Evolutionary conservation across 352 stramenopile species (phyloP), one percentile per base, ranked within the genome.

Genomic region (Pythium apleroticum): DNA sequence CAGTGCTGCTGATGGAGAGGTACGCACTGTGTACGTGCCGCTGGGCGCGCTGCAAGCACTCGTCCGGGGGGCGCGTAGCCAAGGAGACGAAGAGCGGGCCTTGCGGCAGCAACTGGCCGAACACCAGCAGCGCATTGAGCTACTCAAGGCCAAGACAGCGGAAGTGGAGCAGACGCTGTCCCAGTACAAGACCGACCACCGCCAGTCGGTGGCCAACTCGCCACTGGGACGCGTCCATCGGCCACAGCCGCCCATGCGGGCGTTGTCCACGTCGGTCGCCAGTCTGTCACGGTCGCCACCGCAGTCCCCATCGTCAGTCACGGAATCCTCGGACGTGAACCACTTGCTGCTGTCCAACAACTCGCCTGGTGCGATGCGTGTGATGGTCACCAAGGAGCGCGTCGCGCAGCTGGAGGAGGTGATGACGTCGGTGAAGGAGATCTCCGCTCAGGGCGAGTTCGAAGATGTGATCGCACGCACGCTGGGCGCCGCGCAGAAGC

Each of bases 391-490:
- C 43, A 64, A 76, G 8, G 77, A 86, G 62, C 77, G 80, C 20
- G 69, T 89, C 24, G 64, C 69, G 11, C 76, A 89, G 64, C 66
- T 89, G 17, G 80, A 89, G 48, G 76, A 78, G n/a, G 66, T 87
- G 15, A 81, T 86, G 66, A 64, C 74, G 24, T 70, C 76, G 3
- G 78, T 83, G 0, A 86, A 84, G 39, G 80, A 87, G 45, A 78
- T 89, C 43, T 89, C 77, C 7, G 74, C 80, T 0, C 80, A 86
- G 33, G 80, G 76, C 37, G 78, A 81, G 62, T 87, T 87, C 41
- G 60, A 81, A 5, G 78, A 83, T 45, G 77, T 89, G 10, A 75
- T 89, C 17, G 68, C 78, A 43, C 73, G 78, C 35, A 88, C 75
- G 10, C 46, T 91, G 2, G 74, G 68, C 3, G 80, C 81, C 0